These are phyloP conservation scores for Verticillium dahliae DNA, from an alignment of 2,329 filamentous ascomycete species.

Conservation along the genomic window DNA sequence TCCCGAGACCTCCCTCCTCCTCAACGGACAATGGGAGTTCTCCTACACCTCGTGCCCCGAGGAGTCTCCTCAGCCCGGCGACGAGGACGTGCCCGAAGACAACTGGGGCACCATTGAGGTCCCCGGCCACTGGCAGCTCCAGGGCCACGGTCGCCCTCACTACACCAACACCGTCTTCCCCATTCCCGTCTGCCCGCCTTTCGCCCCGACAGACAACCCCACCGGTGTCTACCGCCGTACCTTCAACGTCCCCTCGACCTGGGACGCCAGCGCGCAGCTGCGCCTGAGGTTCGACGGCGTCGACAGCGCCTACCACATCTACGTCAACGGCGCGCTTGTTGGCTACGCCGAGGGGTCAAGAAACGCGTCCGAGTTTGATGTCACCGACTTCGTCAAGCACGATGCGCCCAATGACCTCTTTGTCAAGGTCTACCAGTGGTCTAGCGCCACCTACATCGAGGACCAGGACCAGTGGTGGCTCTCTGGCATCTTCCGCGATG, in stretches of 20 bases:
- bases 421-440: constrained; percentile 66
- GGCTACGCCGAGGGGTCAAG: constrained; percentile 65
- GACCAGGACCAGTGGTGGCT: constrained; percentile 67
- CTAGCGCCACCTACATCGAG: constrained; percentile 63
- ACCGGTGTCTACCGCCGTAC: constrained; percentile 55
- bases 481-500: constrained; percentile 61
- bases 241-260: constrained; percentile 45
- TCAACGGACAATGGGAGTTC: constrained; percentile 55
- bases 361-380: constrained; percentile 64
- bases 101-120: constrained; percentile 49
- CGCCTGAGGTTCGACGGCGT: constrained; percentile 65
- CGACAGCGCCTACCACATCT: constrained; percentile 65
- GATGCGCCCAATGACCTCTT: constrained; percentile 45
- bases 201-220: constrained; percentile 56
- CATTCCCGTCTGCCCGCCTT: constrained; percentile 58
- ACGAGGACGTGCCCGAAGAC: constrained; percentile 14
- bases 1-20: constrained; percentile 37
- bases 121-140: constrained; percentile 64
- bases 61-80: constrained; percentile 34
- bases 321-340: constrained; percentile 56
- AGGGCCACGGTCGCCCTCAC: constrained; percentile 59
- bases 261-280: constrained; percentile 40
- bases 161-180: constrained; percentile 65
- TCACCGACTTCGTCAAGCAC: constrained; percentile 39
- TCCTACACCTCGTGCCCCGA: constrained; percentile 38